Base-by-base conservation (phyloP, 2,329 filamentous ascomycete genomes). In the Allantophomopsis lycopodina region DNA sequence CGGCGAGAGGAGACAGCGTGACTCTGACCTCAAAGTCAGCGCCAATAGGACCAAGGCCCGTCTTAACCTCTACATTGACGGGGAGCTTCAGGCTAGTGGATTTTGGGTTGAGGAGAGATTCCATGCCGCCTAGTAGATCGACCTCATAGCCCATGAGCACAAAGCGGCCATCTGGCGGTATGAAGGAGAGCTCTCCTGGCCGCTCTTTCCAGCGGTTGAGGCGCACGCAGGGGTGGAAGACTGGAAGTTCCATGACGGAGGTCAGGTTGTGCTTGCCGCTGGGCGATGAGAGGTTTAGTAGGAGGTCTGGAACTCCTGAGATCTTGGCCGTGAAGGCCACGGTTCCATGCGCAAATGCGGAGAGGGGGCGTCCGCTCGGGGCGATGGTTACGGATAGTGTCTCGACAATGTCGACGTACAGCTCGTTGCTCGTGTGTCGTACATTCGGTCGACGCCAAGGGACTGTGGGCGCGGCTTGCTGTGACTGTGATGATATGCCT, bases 251-350 rank as follows among this genome's bases (percentile, higher is more conserved):
- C 57, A 98, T 76, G 30, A 88, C 72, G 46, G 73, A 76, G 13
- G 66, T 71, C 37, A 95, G 69, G 38, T 79, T 79, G 53, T 83
- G 80, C 47, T 79, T 83, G n/a, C 84, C 83, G 1, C 84, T 84
- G 0, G 86, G 83, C 2, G 84, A 81, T 1, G 80, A 82, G 20
- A 98, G 69, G 12, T 73, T 82, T 8, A 98, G 65, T 14, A 86
- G 59, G n/a, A 98, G 71, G 55, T 98, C 89, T 1, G 91, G 91
- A 2, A 96, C 76, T 4, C 91, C 91, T 1, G 89, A 95, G 32
- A 98, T 85, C 56, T 96, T 95, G 40, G 83, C 80, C 0, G 86
- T 96, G 58, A 96, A 96, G 2, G 85, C 88, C 48, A 98, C 89
- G 4, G 86, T 93, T 13, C 91, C 91, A 50, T 91, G 83, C 12